phyloP scores from a whole-genome alignment of 257 asterid genomes.

The Cynanchum wilfordii region DNA sequence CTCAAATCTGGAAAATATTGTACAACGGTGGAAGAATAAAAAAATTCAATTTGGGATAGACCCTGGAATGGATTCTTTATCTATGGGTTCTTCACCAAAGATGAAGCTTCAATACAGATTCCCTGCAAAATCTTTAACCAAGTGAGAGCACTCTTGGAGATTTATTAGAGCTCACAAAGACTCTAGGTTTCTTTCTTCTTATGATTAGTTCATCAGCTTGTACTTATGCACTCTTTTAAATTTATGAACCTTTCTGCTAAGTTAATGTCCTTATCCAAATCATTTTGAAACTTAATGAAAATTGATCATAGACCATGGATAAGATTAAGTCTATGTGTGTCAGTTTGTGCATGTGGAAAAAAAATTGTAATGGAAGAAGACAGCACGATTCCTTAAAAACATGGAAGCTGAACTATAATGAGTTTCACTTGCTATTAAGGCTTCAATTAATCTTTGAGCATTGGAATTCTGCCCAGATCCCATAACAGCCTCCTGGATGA shows the following conservation, averaged over 20 bases:
- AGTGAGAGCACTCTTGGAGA: neutral
- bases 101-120: neutral
- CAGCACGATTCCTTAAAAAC: neutral
- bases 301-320: neutral
- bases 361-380: neutral
- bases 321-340: neutral
- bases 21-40: neutral
- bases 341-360: neutral
- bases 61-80: neutral
- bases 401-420: neutral
- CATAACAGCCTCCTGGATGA: neutral
- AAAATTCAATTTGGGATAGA: neutral
- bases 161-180: neutral
- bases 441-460: neutral
- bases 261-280: neutral
- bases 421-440: neutral
- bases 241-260: neutral
- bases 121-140: neutral
- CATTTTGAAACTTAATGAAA: neutral
- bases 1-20: neutral
- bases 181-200: neutral
- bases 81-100: neutral
- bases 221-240: neutral
- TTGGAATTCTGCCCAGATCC: too few species aligned
- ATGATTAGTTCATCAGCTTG: neutral